Percentiles rank a stretch among this genome's conserved stretches.
These are phyloP conservation scores for Echites panduratus DNA, from an alignment of 257 asterid genomes.

Conservation along the genomic window DNA sequence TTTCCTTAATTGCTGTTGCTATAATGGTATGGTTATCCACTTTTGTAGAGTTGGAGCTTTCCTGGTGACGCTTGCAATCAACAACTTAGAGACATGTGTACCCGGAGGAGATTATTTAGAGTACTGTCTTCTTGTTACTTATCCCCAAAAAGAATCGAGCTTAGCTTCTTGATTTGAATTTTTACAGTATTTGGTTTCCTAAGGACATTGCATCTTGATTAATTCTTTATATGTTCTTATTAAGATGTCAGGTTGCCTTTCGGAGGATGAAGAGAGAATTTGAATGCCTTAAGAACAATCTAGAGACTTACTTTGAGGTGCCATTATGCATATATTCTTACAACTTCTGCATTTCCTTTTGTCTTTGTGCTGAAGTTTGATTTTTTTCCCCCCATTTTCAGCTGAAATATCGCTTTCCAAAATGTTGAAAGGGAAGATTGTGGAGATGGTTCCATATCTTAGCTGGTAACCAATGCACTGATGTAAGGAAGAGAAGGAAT, in stretches of 20 bases:
- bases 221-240: background rate
- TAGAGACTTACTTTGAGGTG: conserved; percentile 4
- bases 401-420: background rate
- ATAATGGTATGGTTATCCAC: background rate
- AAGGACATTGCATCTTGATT: background rate
- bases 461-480: background rate
- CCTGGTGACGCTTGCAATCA: background rate
- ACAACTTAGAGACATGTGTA: background rate
- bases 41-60: background rate
- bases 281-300: background rate
- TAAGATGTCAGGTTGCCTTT: background rate
- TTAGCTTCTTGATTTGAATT: background rate
- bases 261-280: background rate
- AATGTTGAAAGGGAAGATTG: background rate
- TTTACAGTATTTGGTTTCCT: background rate
- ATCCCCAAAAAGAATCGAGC: background rate
- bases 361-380: background rate
- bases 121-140: background rate
- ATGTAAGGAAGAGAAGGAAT: background rate
- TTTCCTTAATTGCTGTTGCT: background rate
- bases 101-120: background rate
- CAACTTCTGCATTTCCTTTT: background rate
- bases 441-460: background rate
- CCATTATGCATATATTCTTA: background rate
- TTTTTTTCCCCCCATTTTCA: background rate